A percentile compares a stretch with the other conserved stretches of the same genome.
Evolutionary conservation across 2,329 filamentous ascomycete genomes (phyloP).

Genomic region (Domatiomyces catenatus): DNA sequence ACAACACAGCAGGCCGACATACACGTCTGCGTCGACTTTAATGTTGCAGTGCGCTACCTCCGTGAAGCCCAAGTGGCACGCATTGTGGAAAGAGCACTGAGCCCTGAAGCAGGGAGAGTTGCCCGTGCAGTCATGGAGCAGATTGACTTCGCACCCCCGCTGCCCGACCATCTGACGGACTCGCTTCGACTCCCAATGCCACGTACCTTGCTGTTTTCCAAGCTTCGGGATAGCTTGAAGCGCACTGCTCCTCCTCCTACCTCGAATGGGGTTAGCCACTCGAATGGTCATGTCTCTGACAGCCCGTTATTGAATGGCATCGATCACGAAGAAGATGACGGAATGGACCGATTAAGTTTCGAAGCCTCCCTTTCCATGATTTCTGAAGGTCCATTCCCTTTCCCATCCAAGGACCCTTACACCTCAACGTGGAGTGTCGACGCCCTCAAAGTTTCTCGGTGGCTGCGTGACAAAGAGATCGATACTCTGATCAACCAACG

Average conservation of each 20-base stretch:
- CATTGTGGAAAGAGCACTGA: slow-evolving; percentile 6
- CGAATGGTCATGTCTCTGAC: slow-evolving; percentile 1
- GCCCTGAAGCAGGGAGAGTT: slow-evolving; percentile 4
- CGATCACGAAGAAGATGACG: neutral
- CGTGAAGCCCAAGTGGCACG: slow-evolving; percentile 7
- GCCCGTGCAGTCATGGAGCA: slow-evolving; percentile 23
- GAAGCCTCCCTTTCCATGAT: neutral
- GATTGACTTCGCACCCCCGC: slow-evolving; percentile 25
- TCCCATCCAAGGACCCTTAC: slow-evolving; percentile 28
- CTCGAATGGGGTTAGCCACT: neutral
- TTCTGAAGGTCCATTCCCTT: slow-evolving; percentile 26
- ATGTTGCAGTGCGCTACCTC: slow-evolving; percentile 5
- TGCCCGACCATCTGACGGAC: slow-evolving; percentile 1
- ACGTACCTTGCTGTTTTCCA: slow-evolving; percentile 3
- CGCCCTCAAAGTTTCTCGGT: slow-evolving; percentile 55
- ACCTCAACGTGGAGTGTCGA: slow-evolving; percentile 70
- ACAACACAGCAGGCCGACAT: slow-evolving; percentile 5
- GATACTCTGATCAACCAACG: slow-evolving; percentile 43
- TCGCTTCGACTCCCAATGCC: neutral
- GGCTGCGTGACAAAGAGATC: slow-evolving; percentile 60
- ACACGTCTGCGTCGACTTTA: slow-evolving; percentile 9
- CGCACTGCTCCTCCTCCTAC: neutral
- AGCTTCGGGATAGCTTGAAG: slow-evolving; percentile 2
- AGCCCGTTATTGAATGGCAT: slow-evolving; percentile 4
- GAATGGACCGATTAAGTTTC: neutral